A percentile compares a stretch with the other conserved stretches of the same genome.
These are phyloP conservation scores for Colletotrichum theobromicola DNA, from an alignment of 2,329 filamentous ascomycete species.

Conservation along the genomic window DNA sequence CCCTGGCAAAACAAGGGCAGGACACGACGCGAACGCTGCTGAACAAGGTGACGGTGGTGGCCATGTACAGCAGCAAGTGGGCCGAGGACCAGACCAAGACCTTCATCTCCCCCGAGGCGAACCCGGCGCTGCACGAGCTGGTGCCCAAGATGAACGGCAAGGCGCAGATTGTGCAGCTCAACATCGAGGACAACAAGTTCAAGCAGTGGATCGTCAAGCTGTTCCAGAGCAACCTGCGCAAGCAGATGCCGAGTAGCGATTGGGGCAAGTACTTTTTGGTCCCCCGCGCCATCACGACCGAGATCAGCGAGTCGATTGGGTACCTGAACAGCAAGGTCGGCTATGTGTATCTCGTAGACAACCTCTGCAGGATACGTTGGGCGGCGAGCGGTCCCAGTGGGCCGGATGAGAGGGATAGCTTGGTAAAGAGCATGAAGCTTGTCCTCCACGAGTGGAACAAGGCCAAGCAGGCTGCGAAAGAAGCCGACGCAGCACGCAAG, in stretches of 20 bases:
- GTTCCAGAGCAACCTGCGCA: conserved; percentile 60
- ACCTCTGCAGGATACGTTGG: conserved; percentile 90
- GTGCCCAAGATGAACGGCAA: conserved; percentile 58
- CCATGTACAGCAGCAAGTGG: conserved; percentile 84
- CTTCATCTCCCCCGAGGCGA: conserved; percentile 70
- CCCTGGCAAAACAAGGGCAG: conserved; percentile 63
- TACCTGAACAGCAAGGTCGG: conserved; percentile 90
- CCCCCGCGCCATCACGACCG: conserved; percentile 60
- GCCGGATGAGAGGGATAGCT: conserved; percentile 67
- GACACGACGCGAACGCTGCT: conserved; percentile 80
- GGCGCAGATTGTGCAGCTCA: conserved; percentile 80
- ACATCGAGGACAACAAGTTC: conserved; percentile 82
- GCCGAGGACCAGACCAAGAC: conserved; percentile 79
- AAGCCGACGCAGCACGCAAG: not conserved
- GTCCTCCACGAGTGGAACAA: conserved; percentile 64
- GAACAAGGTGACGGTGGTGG: conserved; percentile 79
- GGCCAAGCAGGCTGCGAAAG: conserved; percentile 36
- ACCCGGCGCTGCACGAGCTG: conserved; percentile 71
- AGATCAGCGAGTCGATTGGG: conserved; percentile 68
- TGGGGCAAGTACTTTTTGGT: conserved; percentile 69
- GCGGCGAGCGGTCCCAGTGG: conserved; percentile 79
- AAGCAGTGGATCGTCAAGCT: conserved; percentile 64
- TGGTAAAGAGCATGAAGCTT: conserved; percentile 68
- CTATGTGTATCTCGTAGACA: conserved; percentile 90
- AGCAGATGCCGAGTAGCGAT: conserved; percentile 53